Conservation (phyloP, 495 filamentous ascomycete genomes). For the Tetracladium setigerum region DNA sequence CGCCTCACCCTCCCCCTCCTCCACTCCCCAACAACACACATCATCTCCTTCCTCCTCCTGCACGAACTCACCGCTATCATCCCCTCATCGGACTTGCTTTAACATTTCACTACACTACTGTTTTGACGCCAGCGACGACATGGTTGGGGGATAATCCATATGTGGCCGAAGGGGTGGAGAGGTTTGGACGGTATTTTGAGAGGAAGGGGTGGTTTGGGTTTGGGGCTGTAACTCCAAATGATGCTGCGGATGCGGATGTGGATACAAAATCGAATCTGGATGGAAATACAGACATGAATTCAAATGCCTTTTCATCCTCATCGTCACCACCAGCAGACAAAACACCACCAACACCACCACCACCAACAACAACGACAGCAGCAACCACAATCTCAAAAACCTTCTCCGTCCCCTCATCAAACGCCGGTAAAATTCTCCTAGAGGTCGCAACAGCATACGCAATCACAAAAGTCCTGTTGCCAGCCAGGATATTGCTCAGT, state of each 20-base stretch:
- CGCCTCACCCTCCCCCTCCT: slow-evolving; percentile 60
- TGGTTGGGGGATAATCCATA: slow-evolving; percentile 23
- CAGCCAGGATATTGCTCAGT: slow-evolving; percentile 65
- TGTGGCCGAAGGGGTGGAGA: slow-evolving; percentile 36
- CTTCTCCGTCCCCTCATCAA: slow-evolving; percentile 13
- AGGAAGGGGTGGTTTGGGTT: slow-evolving; percentile 43
- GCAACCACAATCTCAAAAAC: background rate
- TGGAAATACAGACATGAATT: too few species aligned
- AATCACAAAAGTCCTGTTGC: slow-evolving; percentile 76
- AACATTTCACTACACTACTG: slow-evolving; percentile 65
- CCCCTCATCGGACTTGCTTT: slow-evolving; percentile 70
- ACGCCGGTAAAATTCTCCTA: slow-evolving; percentile 47
- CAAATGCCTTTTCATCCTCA: too few species aligned
- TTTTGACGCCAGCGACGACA: slow-evolving; percentile 52
- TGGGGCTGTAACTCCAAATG: too few species aligned
- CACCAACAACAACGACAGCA: background rate
- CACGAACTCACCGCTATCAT: slow-evolving; percentile 87
- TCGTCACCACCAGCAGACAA: slow-evolving; percentile 2
- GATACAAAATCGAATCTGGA: too few species aligned
- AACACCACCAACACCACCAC: background rate
- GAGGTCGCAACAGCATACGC: slow-evolving; percentile 84
- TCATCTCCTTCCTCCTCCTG: slow-evolving; percentile 79
- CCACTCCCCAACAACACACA: slow-evolving; percentile 70
- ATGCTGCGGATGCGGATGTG: too few species aligned
- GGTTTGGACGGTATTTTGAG: slow-evolving; percentile 36